phyloP scores from a whole-genome alignment of 257 asterid species.

The Salvia rosmarinus region DNA sequence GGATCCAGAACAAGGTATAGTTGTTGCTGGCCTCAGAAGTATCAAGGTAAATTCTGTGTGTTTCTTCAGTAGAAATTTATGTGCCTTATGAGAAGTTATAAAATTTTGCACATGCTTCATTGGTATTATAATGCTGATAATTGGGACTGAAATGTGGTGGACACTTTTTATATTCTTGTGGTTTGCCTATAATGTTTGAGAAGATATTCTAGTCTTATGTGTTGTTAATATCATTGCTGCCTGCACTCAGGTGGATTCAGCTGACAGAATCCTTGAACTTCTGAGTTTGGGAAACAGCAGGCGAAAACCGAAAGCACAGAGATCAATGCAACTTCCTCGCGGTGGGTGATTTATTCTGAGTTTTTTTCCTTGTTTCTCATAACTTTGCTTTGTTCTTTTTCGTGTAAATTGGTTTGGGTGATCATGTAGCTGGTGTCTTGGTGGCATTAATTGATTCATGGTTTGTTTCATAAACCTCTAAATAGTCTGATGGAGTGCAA shows the following conservation, averaged over 20 bases:
- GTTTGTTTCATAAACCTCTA: not conserved
- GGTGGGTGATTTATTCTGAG: slow-evolving; percentile 57
- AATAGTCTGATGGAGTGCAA: slow-evolving; percentile 1
- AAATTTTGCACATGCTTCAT: slow-evolving; percentile 23
- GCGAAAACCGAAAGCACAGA: slow-evolving; percentile 92
- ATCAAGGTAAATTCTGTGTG: slow-evolving; percentile 62
- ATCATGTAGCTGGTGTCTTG: slow-evolving; percentile 4
- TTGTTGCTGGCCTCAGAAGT: slow-evolving; percentile 89
- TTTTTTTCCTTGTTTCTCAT: slow-evolving; percentile 5
- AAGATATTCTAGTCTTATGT: slow-evolving; percentile 20
- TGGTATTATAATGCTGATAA: slow-evolving; percentile 21
- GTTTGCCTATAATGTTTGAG: slow-evolving; percentile 17
- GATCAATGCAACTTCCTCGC: slow-evolving; percentile 90
- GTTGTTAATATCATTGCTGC: slow-evolving; percentile 34
- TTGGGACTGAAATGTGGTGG: slow-evolving; percentile 12
- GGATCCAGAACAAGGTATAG: slow-evolving; percentile 90
- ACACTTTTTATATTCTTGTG: slow-evolving; percentile 4
- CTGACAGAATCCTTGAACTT: slow-evolving; percentile 92
- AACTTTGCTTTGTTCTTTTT: slow-evolving; percentile 10
- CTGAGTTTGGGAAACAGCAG: slow-evolving; percentile 90
- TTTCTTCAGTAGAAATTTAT: slow-evolving; percentile 20
- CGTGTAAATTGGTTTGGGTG: slow-evolving; percentile 4
- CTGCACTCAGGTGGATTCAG: slow-evolving; percentile 76
- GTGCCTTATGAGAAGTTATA: not conserved
- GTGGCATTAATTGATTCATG: not conserved